Evolutionary conservation across 164 flowering plant genomes (phyloP), one percentile per base, ranked within the genome.

Genomic region (Vitis labrusca): DNA sequence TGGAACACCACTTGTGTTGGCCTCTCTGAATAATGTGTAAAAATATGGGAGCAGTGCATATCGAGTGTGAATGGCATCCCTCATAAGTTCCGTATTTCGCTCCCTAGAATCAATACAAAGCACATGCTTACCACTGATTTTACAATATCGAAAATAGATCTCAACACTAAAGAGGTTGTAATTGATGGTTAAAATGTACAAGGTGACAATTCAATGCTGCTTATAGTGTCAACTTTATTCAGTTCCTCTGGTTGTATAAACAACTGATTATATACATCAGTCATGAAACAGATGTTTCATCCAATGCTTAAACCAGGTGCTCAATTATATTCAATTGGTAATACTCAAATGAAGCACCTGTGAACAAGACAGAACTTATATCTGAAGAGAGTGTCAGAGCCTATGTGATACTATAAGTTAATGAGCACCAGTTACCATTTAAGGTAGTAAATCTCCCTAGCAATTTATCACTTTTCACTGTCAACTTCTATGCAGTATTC

Each of bases 11-110:
- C 64, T 93, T 48, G 77, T 63, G 74, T 87, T 92, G 75, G 99
- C 95, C 76, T 89, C 93, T 78, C 93, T 82, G 73, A 96, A 96
- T 65, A 93, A 77, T 53, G 99, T 93, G 82, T 96, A 96, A 77
- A 85, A 96, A 74, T 91, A 92, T 50, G 99, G 98, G 8, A 96
- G 94, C 68, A 89, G 74, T 76, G 77, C 81, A 76, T 96, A 96
- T 50, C 99, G 93, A 6, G 69, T 71, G 72, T 70, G 97, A 69
- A 96, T 91, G 60, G 99, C 94, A 54, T 92, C 97, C 75, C 90
- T 82, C 32, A 96, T 92, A 59, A 91, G 80, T 73, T 87, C 84
- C 2, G 93, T 93, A 70, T 92, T 96, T 50, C 83, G 73, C 69
- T 92, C 97, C 54, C 99, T 93, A 88, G 59, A 81, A 77, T 16